phyloP scores from a whole-genome alignment of 768 basidiomycete genomes.

The Hygrocybe punicea region DNA sequence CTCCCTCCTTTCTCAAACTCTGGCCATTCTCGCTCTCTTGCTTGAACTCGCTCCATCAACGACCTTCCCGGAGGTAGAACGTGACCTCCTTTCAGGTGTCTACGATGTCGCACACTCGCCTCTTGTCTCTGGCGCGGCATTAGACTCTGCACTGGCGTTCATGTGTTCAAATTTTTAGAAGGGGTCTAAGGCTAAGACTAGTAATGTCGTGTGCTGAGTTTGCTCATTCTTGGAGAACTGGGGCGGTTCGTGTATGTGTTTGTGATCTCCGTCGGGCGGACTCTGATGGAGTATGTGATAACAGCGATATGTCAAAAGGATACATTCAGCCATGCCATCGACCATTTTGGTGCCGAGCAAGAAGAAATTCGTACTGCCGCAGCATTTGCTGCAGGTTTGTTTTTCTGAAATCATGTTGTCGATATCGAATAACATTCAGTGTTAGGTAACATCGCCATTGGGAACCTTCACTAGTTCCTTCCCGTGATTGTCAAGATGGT shows the following conservation, averaged over 20 bases:
- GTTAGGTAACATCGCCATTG: conserved; percentile 91
- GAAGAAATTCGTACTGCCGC: conserved; percentile 90
- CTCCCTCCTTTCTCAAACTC: conserved; percentile 68
- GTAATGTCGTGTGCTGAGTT: conserved; percentile 73
- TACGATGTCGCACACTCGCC: conserved; percentile 78
- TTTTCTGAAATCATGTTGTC: background rate
- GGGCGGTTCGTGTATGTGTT: conserved; percentile 78
- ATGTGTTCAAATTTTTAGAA: conserved; percentile 66
- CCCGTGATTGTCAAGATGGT: conserved; percentile 79
- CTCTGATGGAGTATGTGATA: background rate
- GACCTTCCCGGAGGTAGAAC: conserved; percentile 76
- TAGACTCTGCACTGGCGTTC: conserved; percentile 83
- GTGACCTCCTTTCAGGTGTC: conserved; percentile 58
- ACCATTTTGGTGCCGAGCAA: conserved; percentile 69
- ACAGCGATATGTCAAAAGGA: conserved; percentile 88
- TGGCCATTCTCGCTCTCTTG: conserved; percentile 63
- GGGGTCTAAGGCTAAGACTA: conserved; percentile 59
- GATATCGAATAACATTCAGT: background rate
- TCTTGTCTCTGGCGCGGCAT: conserved; percentile 66
- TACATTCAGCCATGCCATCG: conserved; percentile 72
- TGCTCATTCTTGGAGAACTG: conserved; percentile 88
- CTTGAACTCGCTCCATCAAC: conserved; percentile 60
- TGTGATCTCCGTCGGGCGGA: conserved; percentile 2
- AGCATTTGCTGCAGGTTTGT: conserved; percentile 82
- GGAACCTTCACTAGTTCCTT: conserved; percentile 83